Evolutionary conservation across 2,329 filamentous ascomycete species (phyloP), one percentile per base, ranked within the genome.

Genomic region (Neofusicoccum kwambonambiense): DNA sequence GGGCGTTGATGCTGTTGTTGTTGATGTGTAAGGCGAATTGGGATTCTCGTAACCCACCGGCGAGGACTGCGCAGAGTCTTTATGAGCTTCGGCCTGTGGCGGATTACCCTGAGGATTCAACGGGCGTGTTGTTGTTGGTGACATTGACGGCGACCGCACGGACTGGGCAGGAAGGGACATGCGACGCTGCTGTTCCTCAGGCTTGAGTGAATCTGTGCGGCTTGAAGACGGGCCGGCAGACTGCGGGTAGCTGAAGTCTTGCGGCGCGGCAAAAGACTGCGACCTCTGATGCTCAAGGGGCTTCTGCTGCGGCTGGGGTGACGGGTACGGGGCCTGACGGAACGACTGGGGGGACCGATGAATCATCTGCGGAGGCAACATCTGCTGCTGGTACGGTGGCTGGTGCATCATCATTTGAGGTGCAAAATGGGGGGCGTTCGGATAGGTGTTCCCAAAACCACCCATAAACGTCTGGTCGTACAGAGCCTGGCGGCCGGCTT

Each of bases 191-290:
- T 76, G 61, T 1, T 63, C 68, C 7, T 73, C 72, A 31, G 63
- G 70, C 51, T 69, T 68, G 19, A 70, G 67, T 4, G 69, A 72
- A 34, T 68, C 69, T 12, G 66, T 65, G 54, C 68, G 62, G 52
- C 66, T 62, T 60, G 68, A 68, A 60, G 67, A 57, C 66, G 65
- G 60, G 51, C 57, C 64, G 65, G 72, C 65, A 15, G 74, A 66
- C 58, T 76, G 75, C 52, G 73, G 74, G 44, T 69, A 64, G 37
- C 72, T 66, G 61, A 73, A 65, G 22, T 76, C 73, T 37, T 80
- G 77, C 1, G 79, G 77, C 7, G 76, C 74, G 35, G 80, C 75
- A 39, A 82, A 78, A 0, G 82, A 83, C 27, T 79, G 76, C 2
- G 81, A 78, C 37, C 81, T 78, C 41, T 78, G 76, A 64, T 80